Conservation (phyloP, 352 stramenopile species). For the Pythium grandisporangium region DNA sequence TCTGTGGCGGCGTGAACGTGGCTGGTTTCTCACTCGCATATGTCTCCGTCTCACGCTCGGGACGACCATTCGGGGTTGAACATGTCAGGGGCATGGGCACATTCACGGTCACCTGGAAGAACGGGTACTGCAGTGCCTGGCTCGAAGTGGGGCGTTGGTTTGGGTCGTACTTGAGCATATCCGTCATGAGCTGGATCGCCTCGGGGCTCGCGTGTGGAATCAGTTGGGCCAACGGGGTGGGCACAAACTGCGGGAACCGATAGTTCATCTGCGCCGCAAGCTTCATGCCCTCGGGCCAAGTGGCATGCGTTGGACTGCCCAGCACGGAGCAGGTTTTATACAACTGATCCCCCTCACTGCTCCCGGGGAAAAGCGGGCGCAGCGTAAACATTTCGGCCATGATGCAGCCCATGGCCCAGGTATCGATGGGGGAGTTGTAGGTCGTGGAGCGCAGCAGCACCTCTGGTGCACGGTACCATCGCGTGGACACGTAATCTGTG, state of each 20-base stretch:
- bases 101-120: constrained; percentile 88
- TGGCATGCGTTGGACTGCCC: constrained; percentile 83
- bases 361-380: constrained; percentile 95
- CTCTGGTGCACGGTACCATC: constrained; percentile 98
- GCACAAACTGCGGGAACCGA: constrained; percentile 92
- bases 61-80: constrained; percentile 45
- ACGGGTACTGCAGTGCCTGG: constrained; percentile 93
- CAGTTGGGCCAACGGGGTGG: constrained; percentile 79
- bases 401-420: constrained; percentile 97
- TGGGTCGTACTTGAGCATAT: constrained; percentile 92
- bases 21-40: constrained; percentile 22
- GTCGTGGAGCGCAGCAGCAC: constrained; percentile 90
- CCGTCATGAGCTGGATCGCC: constrained; percentile 88
- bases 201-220: constrained; percentile 89
- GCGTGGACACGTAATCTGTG: constrained; percentile 97
- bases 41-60: constrained; percentile 21
- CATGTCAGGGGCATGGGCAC: constrained; percentile 61
- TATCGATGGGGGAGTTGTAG: constrained; percentile 97
- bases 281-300: constrained; percentile 93
- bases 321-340: constrained; percentile 97
- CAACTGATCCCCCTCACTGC: constrained; percentile 95
- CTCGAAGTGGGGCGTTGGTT: constrained; percentile 88
- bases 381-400: constrained; percentile 97
- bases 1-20: constrained; percentile 48
- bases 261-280: constrained; percentile 95